Percentiles rank a stretch among this genome's conserved stretches.
Evolutionary conservation across 2,329 filamentous ascomycete genomes (phyloP).

Genomic region (Aspergillus sp.): DNA sequence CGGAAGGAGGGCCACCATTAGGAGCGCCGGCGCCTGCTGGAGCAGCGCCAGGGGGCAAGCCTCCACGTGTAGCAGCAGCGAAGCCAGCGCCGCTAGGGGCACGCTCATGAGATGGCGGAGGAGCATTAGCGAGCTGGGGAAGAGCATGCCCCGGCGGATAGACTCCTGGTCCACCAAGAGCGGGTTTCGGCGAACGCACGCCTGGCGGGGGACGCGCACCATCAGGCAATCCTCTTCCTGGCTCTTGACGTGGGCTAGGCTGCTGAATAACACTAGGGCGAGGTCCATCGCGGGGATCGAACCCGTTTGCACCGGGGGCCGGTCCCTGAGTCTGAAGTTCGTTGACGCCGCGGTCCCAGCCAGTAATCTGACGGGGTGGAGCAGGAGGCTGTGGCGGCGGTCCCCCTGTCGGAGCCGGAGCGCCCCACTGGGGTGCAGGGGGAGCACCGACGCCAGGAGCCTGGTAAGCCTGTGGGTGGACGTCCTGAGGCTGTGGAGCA

Average conservation of each 20-base stretch:
- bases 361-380: conserved; percentile 60
- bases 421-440: conserved; percentile 86
- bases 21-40: conserved; percentile 53
- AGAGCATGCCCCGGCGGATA: conserved; percentile 53
- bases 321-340: conserved; percentile 67
- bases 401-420: conserved; percentile 57
- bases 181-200: conserved; percentile 61
- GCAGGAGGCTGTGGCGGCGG: conserved; percentile 60
- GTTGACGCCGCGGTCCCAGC: conserved; percentile 68
- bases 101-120: conserved; percentile 43
- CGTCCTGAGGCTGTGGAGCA: conserved; percentile 77
- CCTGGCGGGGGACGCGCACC: conserved; percentile 57
- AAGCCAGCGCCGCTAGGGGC: conserved; percentile 32
- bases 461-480: conserved; percentile 93
- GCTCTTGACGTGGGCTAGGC: conserved; percentile 73
- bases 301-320: conserved; percentile 63
- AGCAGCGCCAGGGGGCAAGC: conserved; percentile 40
- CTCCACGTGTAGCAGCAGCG: conserved; percentile 40
- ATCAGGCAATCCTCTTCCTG: conserved; percentile 68
- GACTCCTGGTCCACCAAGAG: conserved; percentile 52
- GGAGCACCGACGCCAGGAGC: conserved; percentile 77
- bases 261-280: conserved; percentile 69
- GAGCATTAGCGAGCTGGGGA: conserved; percentile 51
- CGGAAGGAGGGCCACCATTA: conserved; percentile 53
- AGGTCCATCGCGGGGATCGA: conserved; percentile 74